Percentiles rank a stretch among this genome's conserved stretches.
Conservation (phyloP, 805 yeast species). For the Diddensiella santjacobensis region DNA sequence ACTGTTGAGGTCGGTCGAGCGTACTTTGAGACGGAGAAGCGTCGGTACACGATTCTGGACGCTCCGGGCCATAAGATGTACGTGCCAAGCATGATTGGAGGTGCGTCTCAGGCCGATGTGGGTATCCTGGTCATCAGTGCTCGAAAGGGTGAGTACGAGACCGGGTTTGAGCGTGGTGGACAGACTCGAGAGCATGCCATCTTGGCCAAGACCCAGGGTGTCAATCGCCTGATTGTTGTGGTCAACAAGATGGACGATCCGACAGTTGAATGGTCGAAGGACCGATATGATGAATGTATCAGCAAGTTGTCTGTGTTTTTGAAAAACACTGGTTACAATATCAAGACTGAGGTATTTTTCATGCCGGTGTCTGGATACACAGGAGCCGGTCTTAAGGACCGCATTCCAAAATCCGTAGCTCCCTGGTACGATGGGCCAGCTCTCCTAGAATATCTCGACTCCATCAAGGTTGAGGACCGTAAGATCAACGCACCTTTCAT, state of each 20-base stretch:
- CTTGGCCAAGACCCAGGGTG: conserved; percentile 97
- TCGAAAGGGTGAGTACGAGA: conserved; percentile 98
- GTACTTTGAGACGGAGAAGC: conserved; percentile 93
- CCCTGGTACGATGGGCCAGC: conserved; percentile 97
- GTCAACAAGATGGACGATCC: conserved; percentile 99
- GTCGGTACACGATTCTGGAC: conserved; percentile 96
- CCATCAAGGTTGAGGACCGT: conserved; percentile 76
- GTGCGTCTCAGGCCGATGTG: conserved; percentile 99
- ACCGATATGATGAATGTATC: conserved; percentile 94
- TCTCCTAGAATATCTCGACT: conserved; percentile 82
- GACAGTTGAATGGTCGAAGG: conserved; percentile 93
- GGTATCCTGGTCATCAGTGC: conserved; percentile 97
- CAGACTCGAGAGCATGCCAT: conserved; percentile 98
- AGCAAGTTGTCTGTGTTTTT: conserved; percentile 71
- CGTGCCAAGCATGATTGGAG: conserved; percentile 99
- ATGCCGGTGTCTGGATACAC: conserved; percentile 99
- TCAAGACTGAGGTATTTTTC: conserved; percentile 76
- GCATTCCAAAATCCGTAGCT: conserved; percentile 63
- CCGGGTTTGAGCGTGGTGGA: conserved; percentile 98
- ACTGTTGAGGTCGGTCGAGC: conserved; percentile 99
- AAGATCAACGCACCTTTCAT: conserved; percentile 92
- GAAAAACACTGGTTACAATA: conserved; percentile 75
- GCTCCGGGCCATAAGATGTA: conserved; percentile 99
- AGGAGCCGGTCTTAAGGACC: conserved; percentile 93
- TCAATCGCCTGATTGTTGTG: conserved; percentile 85